These are phyloP conservation scores for Jasminum sambac DNA, from an alignment of 257 asterid genomes.

Conservation along the genomic window DNA sequence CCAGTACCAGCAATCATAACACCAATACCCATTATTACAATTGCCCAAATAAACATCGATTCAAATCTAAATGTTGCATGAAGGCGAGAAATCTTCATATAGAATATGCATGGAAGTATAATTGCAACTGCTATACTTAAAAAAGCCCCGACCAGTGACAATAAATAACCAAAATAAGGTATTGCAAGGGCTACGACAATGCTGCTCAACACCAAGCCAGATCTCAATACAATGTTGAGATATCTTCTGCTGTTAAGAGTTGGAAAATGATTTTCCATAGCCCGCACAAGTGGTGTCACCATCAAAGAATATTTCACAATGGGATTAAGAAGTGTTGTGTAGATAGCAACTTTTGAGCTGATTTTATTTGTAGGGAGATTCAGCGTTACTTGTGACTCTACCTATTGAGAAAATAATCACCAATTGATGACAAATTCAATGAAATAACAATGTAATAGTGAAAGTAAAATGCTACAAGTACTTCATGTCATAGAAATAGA, in stretches of 20 bases:
- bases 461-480: too few relatives aligned
- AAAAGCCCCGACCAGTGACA: slow-evolving; percentile 76
- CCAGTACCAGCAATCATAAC: slow-evolving; percentile 59
- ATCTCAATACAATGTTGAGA: slow-evolving; percentile 42
- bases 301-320: slow-evolving; percentile 77
- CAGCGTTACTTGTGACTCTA: slow-evolving; percentile 67
- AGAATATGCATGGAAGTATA: slow-evolving; percentile 75
- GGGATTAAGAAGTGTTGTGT: slow-evolving; percentile 78
- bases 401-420: neutral
- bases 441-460: neutral
- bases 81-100: slow-evolving; percentile 63
- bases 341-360: slow-evolving; percentile 71
- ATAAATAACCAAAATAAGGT: slow-evolving; percentile 67
- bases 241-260: slow-evolving; percentile 25
- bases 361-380: slow-evolving; percentile 53
- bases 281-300: slow-evolving; percentile 65
- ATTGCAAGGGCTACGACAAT: slow-evolving; percentile 58
- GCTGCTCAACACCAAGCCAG: slow-evolving; percentile 57
- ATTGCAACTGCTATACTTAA: slow-evolving; percentile 61
- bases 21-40: slow-evolving; percentile 43
- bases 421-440: neutral
- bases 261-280: slow-evolving; percentile 43
- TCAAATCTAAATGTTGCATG: slow-evolving; percentile 40
- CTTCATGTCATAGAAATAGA: neutral
- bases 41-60: slow-evolving; percentile 33